phyloP scores from a whole-genome alignment of 2,329 filamentous ascomycete genomes.

The Capronia americana region DNA sequence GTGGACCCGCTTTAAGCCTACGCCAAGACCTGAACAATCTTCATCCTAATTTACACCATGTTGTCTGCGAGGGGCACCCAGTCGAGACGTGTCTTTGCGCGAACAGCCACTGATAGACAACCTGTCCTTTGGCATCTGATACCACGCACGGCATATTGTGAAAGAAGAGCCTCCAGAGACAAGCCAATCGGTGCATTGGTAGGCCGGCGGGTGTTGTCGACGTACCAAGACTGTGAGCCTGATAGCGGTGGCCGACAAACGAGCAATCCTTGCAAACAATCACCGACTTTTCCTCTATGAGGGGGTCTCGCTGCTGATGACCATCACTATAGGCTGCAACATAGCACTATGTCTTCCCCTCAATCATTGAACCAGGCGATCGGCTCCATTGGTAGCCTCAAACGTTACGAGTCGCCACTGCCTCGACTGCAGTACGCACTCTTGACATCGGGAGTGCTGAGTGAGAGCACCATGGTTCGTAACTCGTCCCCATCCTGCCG shows the following conservation, averaged over 20 bases:
- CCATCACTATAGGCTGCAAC: not conserved
- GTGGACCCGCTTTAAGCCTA: not conserved
- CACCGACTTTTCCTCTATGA: not conserved
- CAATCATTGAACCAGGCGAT: too few relatives aligned
- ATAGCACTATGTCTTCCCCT: not conserved
- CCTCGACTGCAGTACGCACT: not conserved
- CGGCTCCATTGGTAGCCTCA: not conserved
- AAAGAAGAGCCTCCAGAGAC: too few relatives aligned
- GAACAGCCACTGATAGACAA: not conserved
- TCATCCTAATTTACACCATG: not conserved
- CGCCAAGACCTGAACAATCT: slow-evolving; percentile 5
- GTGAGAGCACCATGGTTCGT: not conserved
- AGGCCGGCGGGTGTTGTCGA: too few relatives aligned
- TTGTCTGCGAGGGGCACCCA: not conserved
- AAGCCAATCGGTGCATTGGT: too few relatives aligned
- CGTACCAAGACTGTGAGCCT: too few relatives aligned
- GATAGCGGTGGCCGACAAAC: too few relatives aligned
- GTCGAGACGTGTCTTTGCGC: not conserved
- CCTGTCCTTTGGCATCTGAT: not conserved
- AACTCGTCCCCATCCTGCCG: not conserved
- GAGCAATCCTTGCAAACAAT: too few relatives aligned
- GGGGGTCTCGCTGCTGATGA: not conserved
- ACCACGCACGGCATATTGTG: too few relatives aligned
- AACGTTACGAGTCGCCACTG: not conserved
- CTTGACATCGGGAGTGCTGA: not conserved